Evolutionary conservation across 352 stramenopile species (phyloP), one percentile per base, ranked within the genome.

Genomic region (Saprolegnia diclina): DNA sequence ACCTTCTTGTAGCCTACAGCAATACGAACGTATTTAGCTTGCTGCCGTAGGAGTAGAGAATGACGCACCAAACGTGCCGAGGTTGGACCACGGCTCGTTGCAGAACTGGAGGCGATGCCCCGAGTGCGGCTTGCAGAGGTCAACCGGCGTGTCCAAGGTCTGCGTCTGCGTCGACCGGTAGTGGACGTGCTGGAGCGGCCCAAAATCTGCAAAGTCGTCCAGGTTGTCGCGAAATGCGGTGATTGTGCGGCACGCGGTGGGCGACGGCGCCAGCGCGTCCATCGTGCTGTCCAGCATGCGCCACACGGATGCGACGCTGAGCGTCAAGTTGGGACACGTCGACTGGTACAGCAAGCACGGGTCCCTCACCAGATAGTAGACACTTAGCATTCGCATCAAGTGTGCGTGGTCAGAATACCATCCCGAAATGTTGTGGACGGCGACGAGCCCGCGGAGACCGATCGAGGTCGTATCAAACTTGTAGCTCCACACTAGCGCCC

Each of bases 381-480:
- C 13, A 10, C 24, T 59, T 59, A 18, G 13, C 13, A 4, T 59
- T 59, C 29, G 29, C 29, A 35, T 5, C 5, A 35, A 2, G 2
- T 35, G 29, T 5, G 5, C 2, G 29, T 6, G 29, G 5, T 35
- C 5, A 2, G 29, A 35, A 21, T 26, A 65, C n/a, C 22, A 53
- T 1, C 11, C 14, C 7, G 57, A 37, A 54, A 26, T 32, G n/a
- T 52, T 53, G 26, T 37, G 29, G 1, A 5, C 9, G 5, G 26
- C 19, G 1, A 40, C 29, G 26, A 65, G 16, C 22, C 21, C 18
- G 21, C 57, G 40, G 21, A 65, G 24, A 10, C 45, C 37, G n/a
- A 54, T 32, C 29, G 57, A 65, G 2, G n/a, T 40, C 13, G 32
- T 65, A 22, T 65, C 57, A 24, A 24, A 65, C 24, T 65, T 48